phyloP scores from a whole-genome alignment of 2,329 filamentous ascomycete species.

The Colletotrichum sp. region DNA sequence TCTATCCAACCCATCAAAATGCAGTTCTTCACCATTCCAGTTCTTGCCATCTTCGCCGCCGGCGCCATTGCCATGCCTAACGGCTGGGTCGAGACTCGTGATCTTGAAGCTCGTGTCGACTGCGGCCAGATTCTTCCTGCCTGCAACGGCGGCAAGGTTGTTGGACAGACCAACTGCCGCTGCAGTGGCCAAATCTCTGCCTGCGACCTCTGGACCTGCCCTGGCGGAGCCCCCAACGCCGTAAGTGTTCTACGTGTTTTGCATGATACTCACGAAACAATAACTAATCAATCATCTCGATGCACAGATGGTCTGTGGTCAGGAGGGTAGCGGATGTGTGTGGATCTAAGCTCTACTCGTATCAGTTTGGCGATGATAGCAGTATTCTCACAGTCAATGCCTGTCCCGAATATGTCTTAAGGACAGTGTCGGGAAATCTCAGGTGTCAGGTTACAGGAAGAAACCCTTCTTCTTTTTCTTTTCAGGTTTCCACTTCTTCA shows the following conservation, averaged over 20 bases:
- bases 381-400: background rate
- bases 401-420: background rate
- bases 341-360: background rate
- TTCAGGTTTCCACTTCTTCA: background rate
- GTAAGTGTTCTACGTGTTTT: constrained; percentile 1
- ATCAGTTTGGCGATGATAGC: background rate
- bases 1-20: background rate
- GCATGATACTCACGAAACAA: background rate
- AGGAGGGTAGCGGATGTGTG: background rate
- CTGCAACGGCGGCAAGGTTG: constrained; percentile 24
- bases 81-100: background rate
- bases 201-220: constrained; percentile 25
- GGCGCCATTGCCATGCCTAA: constrained; percentile 22
- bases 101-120: constrained; percentile 1
- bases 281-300: background rate
- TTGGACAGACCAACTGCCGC: constrained; percentile 27
- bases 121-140: constrained; percentile 23
- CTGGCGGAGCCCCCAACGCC: constrained; percentile 16
- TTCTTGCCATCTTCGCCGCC: constrained; percentile 10
- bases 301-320: background rate
- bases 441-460: background rate
- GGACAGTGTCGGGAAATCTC: rapidly evolving
- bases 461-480: background rate
- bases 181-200: constrained; percentile 25
- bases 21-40: background rate